Percentiles rank a stretch among this genome's conserved stretches.
These are phyloP conservation scores for Trypanosomatidae sp. DNA, from an alignment of 208 protist species.

Conservation along the genomic window DNA sequence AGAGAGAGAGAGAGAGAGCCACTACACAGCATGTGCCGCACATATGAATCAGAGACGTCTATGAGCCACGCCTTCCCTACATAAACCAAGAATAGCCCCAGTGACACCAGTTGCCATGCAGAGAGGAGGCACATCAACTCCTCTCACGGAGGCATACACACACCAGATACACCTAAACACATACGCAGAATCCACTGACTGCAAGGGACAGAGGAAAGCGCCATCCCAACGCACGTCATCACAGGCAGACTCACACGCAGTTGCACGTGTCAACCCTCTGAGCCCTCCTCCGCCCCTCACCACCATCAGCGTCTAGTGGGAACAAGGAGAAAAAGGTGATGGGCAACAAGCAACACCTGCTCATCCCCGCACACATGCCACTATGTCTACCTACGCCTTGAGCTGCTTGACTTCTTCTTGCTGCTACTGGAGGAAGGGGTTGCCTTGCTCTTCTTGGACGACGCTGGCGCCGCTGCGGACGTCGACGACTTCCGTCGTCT, in stretches of 20 bases:
- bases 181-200: not conserved
- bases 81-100: not conserved
- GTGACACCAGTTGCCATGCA: not conserved
- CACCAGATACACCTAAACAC: not conserved
- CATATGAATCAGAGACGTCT: not conserved
- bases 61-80: not conserved
- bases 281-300: not conserved
- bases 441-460: not conserved
- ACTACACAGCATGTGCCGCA: not conserved
- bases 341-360: not conserved
- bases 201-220: not conserved
- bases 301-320: not conserved
- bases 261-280: not conserved
- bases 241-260: not conserved
- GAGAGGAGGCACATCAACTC: not conserved
- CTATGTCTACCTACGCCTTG: not conserved
- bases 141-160: not conserved
- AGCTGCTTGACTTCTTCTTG: slow-evolving; percentile 3
- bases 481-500: not conserved
- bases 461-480: not conserved
- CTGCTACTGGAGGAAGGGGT: not conserved
- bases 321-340: no score
- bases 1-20: not conserved
- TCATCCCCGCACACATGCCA: not conserved
- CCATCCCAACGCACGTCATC: not conserved